A percentile compares a stretch with the other conserved stretches of the same genome.
These are phyloP conservation scores for Verbascum thapsus DNA, from an alignment of 257 asterid species.

Conservation along the genomic window DNA sequence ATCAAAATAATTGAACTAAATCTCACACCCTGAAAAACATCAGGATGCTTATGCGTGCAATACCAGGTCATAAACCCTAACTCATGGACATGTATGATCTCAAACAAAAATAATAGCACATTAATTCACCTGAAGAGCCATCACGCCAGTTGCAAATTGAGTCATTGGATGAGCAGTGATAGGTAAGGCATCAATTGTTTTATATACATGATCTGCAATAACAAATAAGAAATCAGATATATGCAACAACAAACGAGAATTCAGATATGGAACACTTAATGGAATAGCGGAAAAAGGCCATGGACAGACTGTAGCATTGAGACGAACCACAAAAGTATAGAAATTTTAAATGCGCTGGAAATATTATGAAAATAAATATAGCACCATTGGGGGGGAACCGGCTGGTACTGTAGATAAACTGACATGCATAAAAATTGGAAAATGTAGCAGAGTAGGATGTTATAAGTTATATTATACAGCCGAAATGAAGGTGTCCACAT, in stretches of 20 bases:
- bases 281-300: conserved; percentile 12
- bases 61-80: conserved; percentile 16
- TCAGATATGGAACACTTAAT: conserved; percentile 24
- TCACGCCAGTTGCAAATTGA: conserved; percentile 85
- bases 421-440: too few relatives aligned
- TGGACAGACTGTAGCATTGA: conserved; percentile 1
- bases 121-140: conserved; percentile 82
- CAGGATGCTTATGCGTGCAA: neutral
- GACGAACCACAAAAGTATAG: neutral
- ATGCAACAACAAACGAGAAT: conserved; percentile 42
- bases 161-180: conserved; percentile 84
- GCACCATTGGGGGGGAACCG: neutral
- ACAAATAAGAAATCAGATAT: conserved; percentile 28
- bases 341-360: conserved; percentile 15
- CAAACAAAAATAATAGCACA: conserved; percentile 19
- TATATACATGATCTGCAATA: conserved; percentile 74
- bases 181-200: conserved; percentile 74
- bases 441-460: neutral
- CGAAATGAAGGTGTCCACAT: neutral
- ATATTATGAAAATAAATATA: neutral
- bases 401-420: too few relatives aligned
- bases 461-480: neutral
- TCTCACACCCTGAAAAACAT: neutral
- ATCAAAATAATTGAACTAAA: neutral
- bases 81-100: conserved; percentile 13